Evolutionary conservation across 179 eudicot species (phyloP).

Genomic region (Silene noctiflora): DNA sequence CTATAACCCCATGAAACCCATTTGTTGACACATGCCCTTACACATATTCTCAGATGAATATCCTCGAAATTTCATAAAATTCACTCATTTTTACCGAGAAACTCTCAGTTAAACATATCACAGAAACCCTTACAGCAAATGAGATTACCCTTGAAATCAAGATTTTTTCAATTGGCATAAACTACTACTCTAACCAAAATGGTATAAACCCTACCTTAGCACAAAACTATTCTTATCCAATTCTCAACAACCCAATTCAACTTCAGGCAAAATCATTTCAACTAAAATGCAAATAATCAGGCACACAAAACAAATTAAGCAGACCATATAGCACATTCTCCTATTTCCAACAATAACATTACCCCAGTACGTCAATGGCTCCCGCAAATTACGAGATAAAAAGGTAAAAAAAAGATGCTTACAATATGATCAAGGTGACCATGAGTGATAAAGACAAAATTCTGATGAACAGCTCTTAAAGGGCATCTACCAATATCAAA

Average conservation of each 20-base stretch:
- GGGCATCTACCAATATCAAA: conserved; percentile 97
- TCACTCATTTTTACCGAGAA: not conserved
- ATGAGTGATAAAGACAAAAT: conserved; percentile 84
- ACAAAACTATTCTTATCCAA: not conserved
- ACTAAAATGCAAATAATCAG: not conserved
- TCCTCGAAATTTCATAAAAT: no score
- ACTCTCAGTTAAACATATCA: not conserved
- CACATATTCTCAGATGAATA: no score
- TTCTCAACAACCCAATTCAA: not conserved
- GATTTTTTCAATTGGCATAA: not conserved
- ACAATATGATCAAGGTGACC: conserved; percentile 98
- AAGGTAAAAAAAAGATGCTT: conserved; percentile 15
- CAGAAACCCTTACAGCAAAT: not conserved
- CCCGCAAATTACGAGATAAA: not conserved
- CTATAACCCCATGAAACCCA: not conserved
- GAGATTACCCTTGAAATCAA: not conserved
- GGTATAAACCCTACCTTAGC: not conserved
- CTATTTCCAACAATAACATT: not conserved
- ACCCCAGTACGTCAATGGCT: no score
- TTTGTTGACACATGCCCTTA: no score
- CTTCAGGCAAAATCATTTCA: not conserved
- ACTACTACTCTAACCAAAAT: not conserved
- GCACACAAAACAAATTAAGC: not conserved
- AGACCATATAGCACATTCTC: not conserved
- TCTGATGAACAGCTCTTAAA: conserved; percentile 76